Evolutionary conservation across 2,329 filamentous ascomycete species (phyloP), one percentile per base, ranked within the genome.

Genomic region (Penicillium oxalicum): DNA sequence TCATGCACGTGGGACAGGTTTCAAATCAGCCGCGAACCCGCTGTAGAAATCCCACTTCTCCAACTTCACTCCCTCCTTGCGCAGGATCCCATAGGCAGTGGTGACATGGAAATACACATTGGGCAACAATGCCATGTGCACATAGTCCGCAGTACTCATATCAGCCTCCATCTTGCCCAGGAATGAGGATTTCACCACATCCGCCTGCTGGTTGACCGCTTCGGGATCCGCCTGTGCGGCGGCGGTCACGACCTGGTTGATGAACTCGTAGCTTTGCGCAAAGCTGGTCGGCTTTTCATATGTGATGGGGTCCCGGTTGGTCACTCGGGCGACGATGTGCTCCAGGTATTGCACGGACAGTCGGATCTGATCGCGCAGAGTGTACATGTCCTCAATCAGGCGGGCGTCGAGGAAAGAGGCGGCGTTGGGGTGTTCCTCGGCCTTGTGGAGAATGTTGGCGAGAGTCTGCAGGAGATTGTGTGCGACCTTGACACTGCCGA

Each of bases 381-480:
- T 56, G 38, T 59, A 53, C 59, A 62, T 62, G 49, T 58, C 53
- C 1, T 48, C 43, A 41, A 51, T 44, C 0, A 62, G 42, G 18
- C 60, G 56, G 45, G 60, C 51, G 4, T 40, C 13, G 45, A 58
- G 56, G 1, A 62, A 45, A 8, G 47, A 33, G 26, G n/a, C 34
- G 12, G n/a, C 34, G 25, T 56, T 33, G 39, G 56, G 46, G 29
- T 27, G 44, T 37, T 50, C 13, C n/a, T 58, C 52, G 40, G 61
- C 63, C 55, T 59, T 40, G 41, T 53, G 49, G 41, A 66, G 59
- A 54, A 66, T 56, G 54, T 64, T 56, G 37, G 56, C 52, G n/a
- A 65, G 53, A 41, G 61, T 51, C 4, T 33, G 52, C 44, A 65
- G 58, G 60, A 60, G 52, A 37, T 45, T 40, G 45, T 60, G 46